Evolutionary conservation across 441 rosid species (phyloP).

Genomic region (Rhodomyrtus psidioides): DNA sequence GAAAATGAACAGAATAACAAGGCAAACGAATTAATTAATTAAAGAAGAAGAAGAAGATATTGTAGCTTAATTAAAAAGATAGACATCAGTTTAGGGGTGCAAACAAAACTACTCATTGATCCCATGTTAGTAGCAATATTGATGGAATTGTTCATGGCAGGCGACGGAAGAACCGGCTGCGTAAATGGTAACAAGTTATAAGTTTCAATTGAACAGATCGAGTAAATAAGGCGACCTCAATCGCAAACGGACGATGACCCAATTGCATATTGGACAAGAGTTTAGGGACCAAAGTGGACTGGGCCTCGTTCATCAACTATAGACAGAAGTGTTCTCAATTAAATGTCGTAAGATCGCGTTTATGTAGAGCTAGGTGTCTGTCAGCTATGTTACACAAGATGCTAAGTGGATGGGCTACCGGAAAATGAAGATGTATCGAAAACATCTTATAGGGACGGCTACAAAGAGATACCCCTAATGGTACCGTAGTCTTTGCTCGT

Average conservation of each 20-base stretch:
- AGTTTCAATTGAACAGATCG: background rate
- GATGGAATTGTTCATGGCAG: background rate
- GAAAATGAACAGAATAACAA: background rate
- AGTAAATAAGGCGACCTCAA: background rate
- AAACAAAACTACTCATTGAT: background rate
- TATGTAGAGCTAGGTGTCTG: too few relatives aligned
- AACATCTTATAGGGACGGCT: background rate
- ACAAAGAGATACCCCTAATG: background rate
- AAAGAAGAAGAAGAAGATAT: background rate
- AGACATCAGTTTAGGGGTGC: background rate
- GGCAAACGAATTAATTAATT: background rate
- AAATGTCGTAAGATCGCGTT: background rate
- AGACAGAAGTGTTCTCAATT: background rate
- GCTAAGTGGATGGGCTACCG: too few relatives aligned
- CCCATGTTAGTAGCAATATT: background rate
- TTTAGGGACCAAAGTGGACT: background rate
- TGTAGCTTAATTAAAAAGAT: background rate
- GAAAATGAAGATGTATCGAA: background rate
- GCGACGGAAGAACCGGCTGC: background rate
- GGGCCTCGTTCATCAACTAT: background rate
- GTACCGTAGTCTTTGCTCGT: background rate
- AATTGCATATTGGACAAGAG: background rate
- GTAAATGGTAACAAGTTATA: background rate
- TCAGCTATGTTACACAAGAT: too few relatives aligned
- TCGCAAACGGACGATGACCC: background rate